Evolutionary conservation across 148 eudicot genomes (phyloP).

Genomic region (Chenopodium formosanum): DNA sequence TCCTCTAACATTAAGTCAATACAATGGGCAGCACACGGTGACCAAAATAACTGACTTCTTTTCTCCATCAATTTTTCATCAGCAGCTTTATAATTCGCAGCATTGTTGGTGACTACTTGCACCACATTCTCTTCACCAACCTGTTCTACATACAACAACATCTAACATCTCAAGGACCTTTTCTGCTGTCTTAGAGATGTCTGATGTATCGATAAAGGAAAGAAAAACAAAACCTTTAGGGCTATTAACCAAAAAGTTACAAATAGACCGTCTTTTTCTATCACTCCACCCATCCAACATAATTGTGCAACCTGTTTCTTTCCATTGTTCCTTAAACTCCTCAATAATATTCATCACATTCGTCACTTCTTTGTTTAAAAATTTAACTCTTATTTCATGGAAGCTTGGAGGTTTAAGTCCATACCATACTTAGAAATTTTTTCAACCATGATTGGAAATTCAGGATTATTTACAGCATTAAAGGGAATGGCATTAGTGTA

Average conservation of each 20-base stretch:
- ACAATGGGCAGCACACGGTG: not conserved
- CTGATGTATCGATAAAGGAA: conserved; percentile 17
- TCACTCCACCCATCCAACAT: not conserved
- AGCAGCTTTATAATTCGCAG: conserved; percentile 15
- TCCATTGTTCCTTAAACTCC: too few relatives aligned
- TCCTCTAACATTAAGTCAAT: not conserved
- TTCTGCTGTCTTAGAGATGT: conserved; percentile 5
- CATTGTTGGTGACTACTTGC: conserved; percentile 25
- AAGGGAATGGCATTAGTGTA: too few relatives aligned
- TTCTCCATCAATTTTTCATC: not conserved
- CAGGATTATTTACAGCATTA: too few relatives aligned
- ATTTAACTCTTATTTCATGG: too few relatives aligned
- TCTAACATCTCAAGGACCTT: not conserved
- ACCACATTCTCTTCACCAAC: conserved; percentile 20
- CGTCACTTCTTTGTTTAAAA: too few relatives aligned
- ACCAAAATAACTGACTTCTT: not conserved
- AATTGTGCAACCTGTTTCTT: too few relatives aligned
- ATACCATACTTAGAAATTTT: not conserved
- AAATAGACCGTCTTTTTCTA: not conserved
- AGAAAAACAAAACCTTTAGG: conserved; percentile 12
- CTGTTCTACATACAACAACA: conserved; percentile 9
- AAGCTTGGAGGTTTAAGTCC: too few relatives aligned
- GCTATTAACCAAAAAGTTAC: not conserved
- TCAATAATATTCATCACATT: too few relatives aligned
- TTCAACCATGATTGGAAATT: too few relatives aligned